Conservation (phyloP, 2,329 filamentous ascomycete species). For the Rhexocercosporidium sp. region DNA sequence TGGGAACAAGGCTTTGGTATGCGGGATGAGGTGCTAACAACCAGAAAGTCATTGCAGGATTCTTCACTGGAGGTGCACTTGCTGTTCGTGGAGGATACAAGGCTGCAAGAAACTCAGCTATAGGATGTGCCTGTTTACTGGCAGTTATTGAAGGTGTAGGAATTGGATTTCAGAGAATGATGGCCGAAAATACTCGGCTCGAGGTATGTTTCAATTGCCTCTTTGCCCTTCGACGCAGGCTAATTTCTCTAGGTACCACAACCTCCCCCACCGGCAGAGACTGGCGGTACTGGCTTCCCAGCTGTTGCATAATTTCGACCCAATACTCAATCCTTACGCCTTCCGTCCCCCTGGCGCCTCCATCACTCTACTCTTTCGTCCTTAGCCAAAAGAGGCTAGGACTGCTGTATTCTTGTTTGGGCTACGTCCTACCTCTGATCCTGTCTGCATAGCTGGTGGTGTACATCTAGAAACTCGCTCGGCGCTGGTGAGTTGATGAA, state of each 20-base stretch:
- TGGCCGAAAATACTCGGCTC: slow-evolving; percentile 85
- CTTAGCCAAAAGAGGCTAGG: slow-evolving; percentile 34
- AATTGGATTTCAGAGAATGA: slow-evolving; percentile 93
- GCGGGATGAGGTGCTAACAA: slow-evolving; percentile 22
- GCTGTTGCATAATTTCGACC: slow-evolving; percentile 35
- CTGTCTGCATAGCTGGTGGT: slow-evolving; percentile 41
- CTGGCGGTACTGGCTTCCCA: slow-evolving; percentile 39
- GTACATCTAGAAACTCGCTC: slow-evolving; percentile 36
- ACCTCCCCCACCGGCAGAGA: slow-evolving; percentile 40
- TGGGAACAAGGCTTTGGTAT: not conserved
- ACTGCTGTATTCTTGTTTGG: slow-evolving; percentile 36
- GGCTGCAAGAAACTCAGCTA: slow-evolving; percentile 92
- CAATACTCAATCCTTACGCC: slow-evolving; percentile 25
- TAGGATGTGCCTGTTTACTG: slow-evolving; percentile 91
- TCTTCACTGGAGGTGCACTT: slow-evolving; percentile 92
- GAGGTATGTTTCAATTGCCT: slow-evolving; percentile 59
- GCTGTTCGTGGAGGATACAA: slow-evolving; percentile 91
- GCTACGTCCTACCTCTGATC: slow-evolving; percentile 33
- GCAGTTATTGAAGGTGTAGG: slow-evolving; percentile 97
- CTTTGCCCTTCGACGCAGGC: not conserved
- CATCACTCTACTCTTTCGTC: slow-evolving; percentile 42
- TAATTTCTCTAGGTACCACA: slow-evolving; percentile 35
- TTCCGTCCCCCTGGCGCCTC: slow-evolving; percentile 30
- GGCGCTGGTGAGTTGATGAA: slow-evolving; percentile 28
- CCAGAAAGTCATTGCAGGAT: slow-evolving; percentile 78